Evolutionary conservation across 2,329 filamentous ascomycete species (phyloP), one percentile per base, ranked within the genome.

Genomic region (Bipolaris gigantea): DNA sequence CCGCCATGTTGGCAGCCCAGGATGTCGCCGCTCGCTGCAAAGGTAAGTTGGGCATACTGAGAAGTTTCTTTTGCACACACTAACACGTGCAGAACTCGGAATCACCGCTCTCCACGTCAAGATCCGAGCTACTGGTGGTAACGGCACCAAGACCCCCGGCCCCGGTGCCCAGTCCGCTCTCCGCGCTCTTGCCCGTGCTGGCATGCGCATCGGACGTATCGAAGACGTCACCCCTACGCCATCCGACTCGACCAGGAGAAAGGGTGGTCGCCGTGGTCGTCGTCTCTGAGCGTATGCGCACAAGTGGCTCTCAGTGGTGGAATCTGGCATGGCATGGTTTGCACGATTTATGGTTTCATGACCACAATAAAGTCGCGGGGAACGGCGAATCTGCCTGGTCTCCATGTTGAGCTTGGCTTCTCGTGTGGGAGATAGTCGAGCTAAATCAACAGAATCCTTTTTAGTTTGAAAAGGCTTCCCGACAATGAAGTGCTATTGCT

Each of bases 211-310:
- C 75, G 94, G 94, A 79, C 90, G 94, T 78, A 99, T 99, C 76
- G 94, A 99, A 89, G 94, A 99, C 80, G 94, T 99, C 66, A 99
- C 95, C 74, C 94, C 94, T 74, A 99, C 94, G 61, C 94, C 95
- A 74, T 99, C 94, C 81, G 94, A 99, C 83, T 96, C 91, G 80
- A 99, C 94, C 76, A 90, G 94, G 83, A 92, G 93, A 85, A 99
- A 99, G 92, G 94, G 94, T 85, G 94, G 94, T 97, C 92, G 94
- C 83, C 93, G 94, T 90, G 94, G 94, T 97, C 94, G 94, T 84
- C 93, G 94, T 96, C 90, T 99, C 82, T 99, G 85, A 90, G 81
- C 79, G 74, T 77, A 63, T 78, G 72, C 73, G 64, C 52, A 60
- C 63, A 56, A 30, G 27, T 30, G 59, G 73, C 74, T 48, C 64